A percentile compares a stretch with the other conserved stretches of the same genome.
Conservation (phyloP, 2,329 filamentous ascomycete species). For the Camillea tinctor region DNA sequence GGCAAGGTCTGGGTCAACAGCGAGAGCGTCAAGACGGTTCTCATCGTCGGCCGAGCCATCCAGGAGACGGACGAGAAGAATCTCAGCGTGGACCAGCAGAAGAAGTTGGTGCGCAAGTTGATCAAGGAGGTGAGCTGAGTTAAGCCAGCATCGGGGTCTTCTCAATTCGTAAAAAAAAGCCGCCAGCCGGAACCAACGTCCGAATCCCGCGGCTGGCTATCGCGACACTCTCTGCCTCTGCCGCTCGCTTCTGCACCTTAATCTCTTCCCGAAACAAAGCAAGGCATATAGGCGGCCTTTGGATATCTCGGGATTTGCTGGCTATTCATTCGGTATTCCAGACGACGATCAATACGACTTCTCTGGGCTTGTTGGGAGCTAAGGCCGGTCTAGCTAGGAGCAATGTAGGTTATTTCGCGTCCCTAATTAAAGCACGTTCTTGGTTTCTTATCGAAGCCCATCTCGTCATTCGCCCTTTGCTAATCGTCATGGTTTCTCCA, state of each 20-base stretch:
- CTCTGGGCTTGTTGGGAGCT: not conserved
- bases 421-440: not conserved
- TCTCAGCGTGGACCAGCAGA: constrained; percentile 65
- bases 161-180: not conserved
- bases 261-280: not conserved
- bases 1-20: constrained; percentile 90
- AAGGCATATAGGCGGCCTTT: not conserved
- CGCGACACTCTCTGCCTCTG: not conserved
- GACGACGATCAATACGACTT: not conserved
- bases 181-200: not conserved
- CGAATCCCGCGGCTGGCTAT: not conserved
- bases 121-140: constrained; percentile 56
- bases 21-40: constrained; percentile 67
- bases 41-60: constrained; percentile 77
- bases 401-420: not conserved
- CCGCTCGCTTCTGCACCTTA: not conserved
- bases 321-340: not conserved
- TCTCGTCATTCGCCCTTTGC: not conserved
- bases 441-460: not conserved
- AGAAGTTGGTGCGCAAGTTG: constrained; percentile 65
- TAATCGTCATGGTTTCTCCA: not conserved
- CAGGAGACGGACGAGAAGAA: constrained; percentile 71
- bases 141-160: constrained; percentile 33
- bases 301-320: not conserved
- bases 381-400: not conserved